Evolutionary conservation across 352 stramenopile species (phyloP), one percentile per base, ranked within the genome.

Genomic region (Aphanomyces stellatus): DNA sequence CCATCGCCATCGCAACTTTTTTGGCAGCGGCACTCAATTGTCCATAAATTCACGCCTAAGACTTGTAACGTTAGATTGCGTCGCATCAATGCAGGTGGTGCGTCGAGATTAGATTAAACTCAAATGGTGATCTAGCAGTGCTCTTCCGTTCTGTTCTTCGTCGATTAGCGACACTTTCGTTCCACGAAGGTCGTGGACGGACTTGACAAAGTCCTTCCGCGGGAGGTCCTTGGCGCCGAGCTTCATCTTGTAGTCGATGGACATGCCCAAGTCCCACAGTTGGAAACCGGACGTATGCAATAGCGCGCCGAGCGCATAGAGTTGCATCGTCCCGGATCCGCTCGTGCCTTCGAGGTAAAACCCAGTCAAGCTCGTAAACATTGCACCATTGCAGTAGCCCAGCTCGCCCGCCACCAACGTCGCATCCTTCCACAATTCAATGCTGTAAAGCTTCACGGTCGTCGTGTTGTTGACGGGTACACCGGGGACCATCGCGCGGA

Each of bases 361-460:
- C 34, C 87, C 87, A 51, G 87, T 93, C 30, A 95, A 70, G 43
- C 84, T 93, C 53, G 88, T 97, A 73, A 98, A 98, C 61, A 96
- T 87, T 49, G 80, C 88, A 40, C 92, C 93, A 8, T 96, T 86
- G 4, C 88, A 96, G 73, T 98, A 98, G 6, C 91, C 92, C 13
- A 98, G 77, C 65, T 98, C 94, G 22, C 94, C 93, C 2, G 85
- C 94, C 5, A 79, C 91, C 2, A 98, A 71, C 24, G 87, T 93
- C 35, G 76, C 69, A 15, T 79, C 76, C 61, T 96, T 88, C 56
- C 88, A 92, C 28, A 98, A 70, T 77, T 98, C 93, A 10, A 97
- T 87, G 6, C 88, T 96, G 70, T 95, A 95, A 28, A 98, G 86
- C 24, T 82, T 76, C 25, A 98, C 84, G 19, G 70, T 65, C 48